phyloP scores from a whole-genome alignment of 208 protist genomes.

The Trichomonas vaginalis region DNA sequence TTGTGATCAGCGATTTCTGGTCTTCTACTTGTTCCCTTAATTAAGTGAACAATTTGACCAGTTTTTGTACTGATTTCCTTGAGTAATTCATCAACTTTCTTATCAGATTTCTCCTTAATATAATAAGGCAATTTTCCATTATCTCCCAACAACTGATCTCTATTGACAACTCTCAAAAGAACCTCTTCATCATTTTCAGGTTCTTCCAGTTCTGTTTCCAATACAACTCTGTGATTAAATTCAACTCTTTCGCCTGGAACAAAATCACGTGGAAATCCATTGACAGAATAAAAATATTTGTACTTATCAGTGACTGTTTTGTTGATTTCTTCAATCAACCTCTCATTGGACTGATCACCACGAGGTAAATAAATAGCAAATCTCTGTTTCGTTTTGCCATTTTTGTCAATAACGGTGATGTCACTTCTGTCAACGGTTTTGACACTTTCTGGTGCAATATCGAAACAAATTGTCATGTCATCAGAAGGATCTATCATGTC shows the following conservation, averaged over 20 bases:
- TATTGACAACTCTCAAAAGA: background rate
- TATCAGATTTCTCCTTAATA: background rate
- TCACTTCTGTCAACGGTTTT: background rate
- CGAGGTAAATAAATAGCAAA: background rate
- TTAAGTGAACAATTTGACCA: background rate
- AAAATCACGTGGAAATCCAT: background rate
- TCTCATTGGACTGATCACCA: background rate
- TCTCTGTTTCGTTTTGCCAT: background rate
- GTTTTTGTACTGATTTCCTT: background rate
- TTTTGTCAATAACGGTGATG: background rate
- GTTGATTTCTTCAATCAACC: background rate
- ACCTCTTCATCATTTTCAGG: background rate
- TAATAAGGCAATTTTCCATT: background rate
- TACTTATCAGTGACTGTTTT: background rate
- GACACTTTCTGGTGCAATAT: background rate
- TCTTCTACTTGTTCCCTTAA: background rate
- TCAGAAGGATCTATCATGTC: background rate
- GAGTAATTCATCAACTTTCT: background rate
- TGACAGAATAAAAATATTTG: background rate
- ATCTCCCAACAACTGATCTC: background rate
- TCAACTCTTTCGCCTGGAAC: background rate
- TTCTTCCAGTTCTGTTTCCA: background rate
- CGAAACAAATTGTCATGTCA: background rate
- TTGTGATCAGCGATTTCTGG: background rate
- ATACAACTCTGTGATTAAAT: background rate